Percentiles rank a stretch among this genome's conserved stretches.
phyloP scores from a whole-genome alignment of 2,329 filamentous ascomycete genomes.

The Aspergillus hiratsukae region DNA sequence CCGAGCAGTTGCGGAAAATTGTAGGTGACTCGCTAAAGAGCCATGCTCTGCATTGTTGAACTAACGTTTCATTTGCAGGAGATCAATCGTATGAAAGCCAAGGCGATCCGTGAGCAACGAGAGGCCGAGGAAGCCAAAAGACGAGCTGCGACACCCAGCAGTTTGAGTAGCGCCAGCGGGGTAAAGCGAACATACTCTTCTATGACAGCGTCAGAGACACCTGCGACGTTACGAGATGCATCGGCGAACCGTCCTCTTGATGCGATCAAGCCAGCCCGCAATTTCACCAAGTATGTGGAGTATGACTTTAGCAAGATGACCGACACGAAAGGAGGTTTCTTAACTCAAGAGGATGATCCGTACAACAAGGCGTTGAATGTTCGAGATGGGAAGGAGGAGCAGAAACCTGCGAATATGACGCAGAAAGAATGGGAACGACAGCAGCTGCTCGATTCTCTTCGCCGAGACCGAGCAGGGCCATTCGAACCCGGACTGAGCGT shows the following conservation, averaged over 20 bases:
- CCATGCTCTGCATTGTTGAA: not conserved
- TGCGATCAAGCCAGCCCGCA: conserved; percentile 69
- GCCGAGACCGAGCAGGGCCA: conserved; percentile 69
- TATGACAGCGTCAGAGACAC: conserved; percentile 52
- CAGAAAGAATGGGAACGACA: conserved; percentile 85
- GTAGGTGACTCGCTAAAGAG: conserved; percentile 28
- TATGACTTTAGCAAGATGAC: conserved; percentile 98
- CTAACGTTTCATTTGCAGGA: conserved; percentile 55
- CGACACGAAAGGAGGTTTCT: conserved; percentile 93
- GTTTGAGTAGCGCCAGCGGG: conserved; percentile 49
- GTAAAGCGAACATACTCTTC: conserved; percentile 69
- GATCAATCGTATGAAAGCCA: conserved; percentile 80
- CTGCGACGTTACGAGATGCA: conserved; percentile 63
- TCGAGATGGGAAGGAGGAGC: conserved; percentile 48
- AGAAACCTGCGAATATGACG: conserved; percentile 83
- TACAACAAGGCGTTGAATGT: conserved; percentile 72
- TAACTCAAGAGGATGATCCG: conserved; percentile 87
- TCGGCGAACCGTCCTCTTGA: conserved; percentile 39
- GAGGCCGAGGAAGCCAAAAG: conserved; percentile 57
- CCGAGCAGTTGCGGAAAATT: conserved; percentile 58
- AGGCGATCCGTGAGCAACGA: conserved; percentile 72
- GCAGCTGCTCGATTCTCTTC: conserved; percentile 68
- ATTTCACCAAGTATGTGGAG: conserved; percentile 92
- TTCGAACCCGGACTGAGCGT: conserved; percentile 87
- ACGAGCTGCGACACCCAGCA: conserved; percentile 28